phyloP scores from a whole-genome alignment of 768 basidiomycete species.

The Phlegmacium glaucopus region DNA sequence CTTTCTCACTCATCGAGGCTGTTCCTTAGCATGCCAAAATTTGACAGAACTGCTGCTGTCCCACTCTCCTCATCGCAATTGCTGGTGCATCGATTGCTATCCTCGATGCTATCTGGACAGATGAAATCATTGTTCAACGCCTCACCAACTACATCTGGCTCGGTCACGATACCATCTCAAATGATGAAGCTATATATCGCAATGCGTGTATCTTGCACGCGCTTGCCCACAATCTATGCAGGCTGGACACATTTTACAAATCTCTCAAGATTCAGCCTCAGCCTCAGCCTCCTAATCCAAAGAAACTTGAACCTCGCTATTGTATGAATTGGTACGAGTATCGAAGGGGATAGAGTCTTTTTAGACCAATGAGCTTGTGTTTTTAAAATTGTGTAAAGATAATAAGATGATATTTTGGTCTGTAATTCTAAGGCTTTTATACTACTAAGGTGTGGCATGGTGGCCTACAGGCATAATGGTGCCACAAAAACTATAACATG shows the following conservation, averaged over 20 bases:
- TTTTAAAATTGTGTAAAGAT: no score
- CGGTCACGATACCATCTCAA: constrained; percentile 14
- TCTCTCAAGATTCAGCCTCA: constrained; percentile 3
- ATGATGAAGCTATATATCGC: constrained; percentile 13
- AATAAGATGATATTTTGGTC: no score
- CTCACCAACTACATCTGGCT: constrained; percentile 32
- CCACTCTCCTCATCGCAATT: constrained; percentile 27
- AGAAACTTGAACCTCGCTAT: constrained; percentile 14
- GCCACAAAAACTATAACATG: no score
- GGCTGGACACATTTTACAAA: constrained; percentile 19
- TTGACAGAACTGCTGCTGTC: constrained; percentile 20
- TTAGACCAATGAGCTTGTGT: no score
- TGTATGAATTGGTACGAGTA: no score
- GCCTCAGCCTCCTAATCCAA: background rate
- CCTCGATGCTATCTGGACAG: constrained; percentile 27
- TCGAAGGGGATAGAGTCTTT: no score
- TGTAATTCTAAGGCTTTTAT: no score
- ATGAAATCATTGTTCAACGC: constrained; percentile 25
- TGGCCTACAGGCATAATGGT: no score
- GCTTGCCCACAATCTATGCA: constrained; percentile 12
- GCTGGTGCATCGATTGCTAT: constrained; percentile 31
- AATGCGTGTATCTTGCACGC: constrained; percentile 22
- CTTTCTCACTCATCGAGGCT: background rate
- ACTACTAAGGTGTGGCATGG: no score
- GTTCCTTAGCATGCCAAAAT: constrained; percentile 13